Evolutionary conservation across 257 asterid genomes (phyloP).

Genomic region (Knoxia roxburghii): DNA sequence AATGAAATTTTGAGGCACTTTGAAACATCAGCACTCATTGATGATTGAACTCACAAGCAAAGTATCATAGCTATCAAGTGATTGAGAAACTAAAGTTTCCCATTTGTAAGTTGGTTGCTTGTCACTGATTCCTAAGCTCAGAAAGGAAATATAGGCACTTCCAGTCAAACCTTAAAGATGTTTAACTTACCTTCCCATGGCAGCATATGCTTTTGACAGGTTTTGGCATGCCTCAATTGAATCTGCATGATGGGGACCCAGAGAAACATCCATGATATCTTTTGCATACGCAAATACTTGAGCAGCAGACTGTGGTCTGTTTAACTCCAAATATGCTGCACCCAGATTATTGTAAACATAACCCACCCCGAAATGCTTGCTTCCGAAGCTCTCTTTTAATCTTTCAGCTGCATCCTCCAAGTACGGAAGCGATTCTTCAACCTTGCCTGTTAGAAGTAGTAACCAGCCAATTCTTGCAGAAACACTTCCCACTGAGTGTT

Average conservation of each 20-base stretch:
- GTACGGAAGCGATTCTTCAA: constrained; percentile 64
- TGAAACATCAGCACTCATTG: neutral
- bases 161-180: neutral
- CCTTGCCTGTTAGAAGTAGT: constrained; percentile 68
- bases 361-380: constrained; percentile 76
- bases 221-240: constrained; percentile 79
- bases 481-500: constrained; percentile 81
- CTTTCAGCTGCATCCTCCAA: constrained; percentile 95
- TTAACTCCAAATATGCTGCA: constrained; percentile 83
- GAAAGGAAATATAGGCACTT: neutral
- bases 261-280: constrained; percentile 85
- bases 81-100: neutral
- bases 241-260: constrained; percentile 87
- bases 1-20: neutral
- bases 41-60: neutral
- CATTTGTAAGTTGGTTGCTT: too few species aligned
- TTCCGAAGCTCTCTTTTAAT: constrained; percentile 85
- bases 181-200: constrained; percentile 62
- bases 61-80: neutral
- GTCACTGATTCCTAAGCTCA: too few species aligned
- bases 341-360: constrained; percentile 89
- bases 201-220: constrained; percentile 91
- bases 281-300: constrained; percentile 83
- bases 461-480: constrained; percentile 92
- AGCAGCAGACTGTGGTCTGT: constrained; percentile 91